Percentiles rank a stretch among this genome's conserved stretches.
These are phyloP conservation scores for Shiraia bambusicola DNA, from an alignment of 2,329 filamentous ascomycete genomes.

Conservation along the genomic window DNA sequence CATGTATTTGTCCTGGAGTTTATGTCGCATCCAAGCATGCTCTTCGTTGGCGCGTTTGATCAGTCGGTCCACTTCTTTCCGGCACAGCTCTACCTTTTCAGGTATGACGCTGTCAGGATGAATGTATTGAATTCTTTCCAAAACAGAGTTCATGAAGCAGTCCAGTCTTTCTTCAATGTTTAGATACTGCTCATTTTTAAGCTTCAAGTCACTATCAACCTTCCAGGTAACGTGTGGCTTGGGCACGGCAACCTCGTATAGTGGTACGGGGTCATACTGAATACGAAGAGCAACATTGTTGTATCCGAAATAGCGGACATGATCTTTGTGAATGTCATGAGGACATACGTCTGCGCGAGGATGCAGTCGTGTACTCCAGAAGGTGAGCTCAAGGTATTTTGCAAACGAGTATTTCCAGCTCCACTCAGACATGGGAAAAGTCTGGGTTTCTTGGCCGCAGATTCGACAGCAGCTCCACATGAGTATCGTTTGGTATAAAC, in stretches of 20 bases:
- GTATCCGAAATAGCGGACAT: slow-evolving; percentile 89
- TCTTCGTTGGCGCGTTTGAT: slow-evolving; percentile 82
- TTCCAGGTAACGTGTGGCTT: slow-evolving; percentile 93
- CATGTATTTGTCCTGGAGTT: slow-evolving; percentile 88
- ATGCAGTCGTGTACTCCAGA: slow-evolving; percentile 86
- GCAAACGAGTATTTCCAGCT: slow-evolving; percentile 99
- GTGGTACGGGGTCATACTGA: slow-evolving; percentile 88
- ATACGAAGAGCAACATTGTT: slow-evolving; percentile 83
- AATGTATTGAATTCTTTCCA: slow-evolving; percentile 79
- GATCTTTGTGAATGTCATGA: slow-evolving; percentile 90
- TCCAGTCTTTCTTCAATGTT: slow-evolving; percentile 80
- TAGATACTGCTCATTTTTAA: slow-evolving; percentile 89
- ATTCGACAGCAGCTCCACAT: slow-evolving; percentile 98
- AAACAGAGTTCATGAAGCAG: slow-evolving; percentile 86
- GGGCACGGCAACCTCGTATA: slow-evolving; percentile 93
- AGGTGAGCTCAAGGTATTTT: slow-evolving; percentile 96
- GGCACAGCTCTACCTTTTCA: slow-evolving; percentile 82
- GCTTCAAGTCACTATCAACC: slow-evolving; percentile 85
- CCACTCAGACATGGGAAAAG: slow-evolving; percentile 86
- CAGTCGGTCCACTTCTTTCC: slow-evolving; percentile 75
- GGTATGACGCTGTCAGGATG: slow-evolving; percentile 87
- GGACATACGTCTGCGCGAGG: slow-evolving; percentile 74
- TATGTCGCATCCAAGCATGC: slow-evolving; percentile 69
- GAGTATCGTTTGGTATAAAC: slow-evolving; percentile 73
- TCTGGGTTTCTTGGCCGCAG: slow-evolving; percentile 86